phyloP scores from a whole-genome alignment of 805 yeast species.

The Myxozyma neglecta region DNA sequence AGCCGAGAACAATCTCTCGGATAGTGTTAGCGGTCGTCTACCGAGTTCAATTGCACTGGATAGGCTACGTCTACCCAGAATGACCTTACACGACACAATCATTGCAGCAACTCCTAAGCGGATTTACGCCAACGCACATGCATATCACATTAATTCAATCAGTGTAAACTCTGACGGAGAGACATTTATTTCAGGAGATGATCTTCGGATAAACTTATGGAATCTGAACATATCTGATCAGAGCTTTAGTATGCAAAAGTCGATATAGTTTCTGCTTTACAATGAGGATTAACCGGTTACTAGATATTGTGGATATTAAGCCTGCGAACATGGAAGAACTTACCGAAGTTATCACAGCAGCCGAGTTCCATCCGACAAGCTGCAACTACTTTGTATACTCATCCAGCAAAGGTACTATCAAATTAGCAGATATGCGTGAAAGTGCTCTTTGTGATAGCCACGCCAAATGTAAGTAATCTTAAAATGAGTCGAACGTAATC shows the following conservation, averaged over 20 bases:
- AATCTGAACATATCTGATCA: constrained; percentile 91
- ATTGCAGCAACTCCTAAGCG: constrained; percentile 92
- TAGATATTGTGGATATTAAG: constrained; percentile 88
- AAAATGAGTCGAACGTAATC: not conserved
- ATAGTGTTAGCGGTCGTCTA: constrained; percentile 38
- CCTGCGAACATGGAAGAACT: constrained; percentile 99
- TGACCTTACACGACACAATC: constrained; percentile 91
- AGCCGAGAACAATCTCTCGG: constrained; percentile 80
- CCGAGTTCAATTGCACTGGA: constrained; percentile 32
- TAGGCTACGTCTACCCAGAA: constrained; percentile 74
- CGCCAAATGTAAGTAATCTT: constrained; percentile 45
- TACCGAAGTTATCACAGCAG: constrained; percentile 94
- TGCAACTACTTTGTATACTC: constrained; percentile 96
- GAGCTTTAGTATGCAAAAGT: constrained; percentile 56
- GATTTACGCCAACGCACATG: constrained; percentile 93
- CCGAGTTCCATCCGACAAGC: constrained; percentile 90
- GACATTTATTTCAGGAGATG: constrained; percentile 90
- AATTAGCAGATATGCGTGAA: constrained; percentile 93
- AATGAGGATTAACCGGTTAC: not conserved
- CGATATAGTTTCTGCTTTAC: not conserved
- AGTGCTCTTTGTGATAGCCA: constrained; percentile 91
- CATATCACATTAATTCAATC: constrained; percentile 95
- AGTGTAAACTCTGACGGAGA: constrained; percentile 94
- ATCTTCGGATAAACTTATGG: constrained; percentile 93
- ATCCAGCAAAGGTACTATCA: constrained; percentile 91